phyloP scores from a whole-genome alignment of 1,139 yeast species.

The Geotrichum reessii region DNA sequence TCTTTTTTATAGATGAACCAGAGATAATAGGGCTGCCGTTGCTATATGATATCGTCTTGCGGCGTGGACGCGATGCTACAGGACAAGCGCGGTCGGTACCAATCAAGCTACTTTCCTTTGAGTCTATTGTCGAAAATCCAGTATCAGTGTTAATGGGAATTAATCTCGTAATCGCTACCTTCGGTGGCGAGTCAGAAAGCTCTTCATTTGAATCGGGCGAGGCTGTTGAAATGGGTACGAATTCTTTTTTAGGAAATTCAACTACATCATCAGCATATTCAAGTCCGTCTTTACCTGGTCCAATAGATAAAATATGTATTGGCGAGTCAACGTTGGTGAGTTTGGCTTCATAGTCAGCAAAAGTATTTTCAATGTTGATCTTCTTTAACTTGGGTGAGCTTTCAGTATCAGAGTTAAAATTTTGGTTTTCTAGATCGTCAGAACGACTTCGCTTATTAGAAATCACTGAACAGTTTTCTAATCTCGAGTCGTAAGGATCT shows the following conservation, averaged over 20 bases:
- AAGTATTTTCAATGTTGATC: background rate
- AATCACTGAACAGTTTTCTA: too few species aligned
- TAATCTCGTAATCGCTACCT: background rate
- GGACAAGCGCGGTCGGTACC: background rate
- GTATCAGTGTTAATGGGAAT: background rate
- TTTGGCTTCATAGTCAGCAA: background rate
- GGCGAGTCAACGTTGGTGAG: background rate
- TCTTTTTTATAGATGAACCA: background rate
- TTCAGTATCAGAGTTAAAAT: background rate
- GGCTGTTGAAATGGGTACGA: background rate
- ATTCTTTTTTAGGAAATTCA: background rate
- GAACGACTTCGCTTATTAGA: background rate
- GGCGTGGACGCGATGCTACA: background rate
- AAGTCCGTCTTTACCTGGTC: background rate
- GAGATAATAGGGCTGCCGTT: background rate
- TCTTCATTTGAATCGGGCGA: background rate
- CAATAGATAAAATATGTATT: background rate
- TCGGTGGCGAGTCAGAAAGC: background rate
- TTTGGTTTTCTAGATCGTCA: background rate
- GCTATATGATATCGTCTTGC: background rate
- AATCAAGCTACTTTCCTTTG: background rate
- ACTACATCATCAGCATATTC: background rate
- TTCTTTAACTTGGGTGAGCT: background rate
- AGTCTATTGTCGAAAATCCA: background rate
- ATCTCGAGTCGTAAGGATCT: background rate